A percentile compares a stretch with the other conserved stretches of the same genome.
Conservation (phyloP, 2,329 filamentous ascomycete species). For the Ilyonectria sp. region DNA sequence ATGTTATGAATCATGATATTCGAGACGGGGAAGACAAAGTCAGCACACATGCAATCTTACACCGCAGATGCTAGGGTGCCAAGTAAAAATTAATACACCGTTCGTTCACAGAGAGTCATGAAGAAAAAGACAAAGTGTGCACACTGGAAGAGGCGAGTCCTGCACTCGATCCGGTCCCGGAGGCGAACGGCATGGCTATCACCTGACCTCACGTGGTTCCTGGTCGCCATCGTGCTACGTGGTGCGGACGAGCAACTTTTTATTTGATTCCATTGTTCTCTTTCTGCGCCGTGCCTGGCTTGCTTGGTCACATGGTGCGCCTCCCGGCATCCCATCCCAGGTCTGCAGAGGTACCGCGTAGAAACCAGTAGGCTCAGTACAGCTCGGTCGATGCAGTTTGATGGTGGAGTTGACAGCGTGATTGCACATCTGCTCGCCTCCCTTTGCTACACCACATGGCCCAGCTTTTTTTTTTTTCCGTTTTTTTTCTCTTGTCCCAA, state of each 20-base stretch:
- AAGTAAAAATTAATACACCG: too few species aligned
- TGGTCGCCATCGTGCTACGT: conserved; percentile 28
- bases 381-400: not conserved
- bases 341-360: too few species aligned
- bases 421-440: conserved; percentile 8
- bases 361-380: not conserved
- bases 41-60: not conserved
- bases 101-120: not conserved
- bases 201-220: conserved; percentile 36
- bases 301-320: conserved; percentile 21
- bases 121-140: not conserved
- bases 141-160: not conserved
- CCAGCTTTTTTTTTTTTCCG: not conserved
- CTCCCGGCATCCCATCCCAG: not conserved
- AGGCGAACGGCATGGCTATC: conserved; percentile 10
- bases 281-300: not conserved
- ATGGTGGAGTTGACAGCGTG: not conserved
- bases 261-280: conserved; percentile 6
- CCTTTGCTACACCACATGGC: not conserved
- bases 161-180: not conserved
- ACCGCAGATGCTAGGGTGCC: not conserved
- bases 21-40: not conserved
- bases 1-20: conserved; percentile 3
- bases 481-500: not conserved
- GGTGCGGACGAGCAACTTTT: conserved; percentile 14